Evolutionary conservation across 176 grass and related monocot genomes (phyloP).

Genomic region (Hsuehochloa calcarea): DNA sequence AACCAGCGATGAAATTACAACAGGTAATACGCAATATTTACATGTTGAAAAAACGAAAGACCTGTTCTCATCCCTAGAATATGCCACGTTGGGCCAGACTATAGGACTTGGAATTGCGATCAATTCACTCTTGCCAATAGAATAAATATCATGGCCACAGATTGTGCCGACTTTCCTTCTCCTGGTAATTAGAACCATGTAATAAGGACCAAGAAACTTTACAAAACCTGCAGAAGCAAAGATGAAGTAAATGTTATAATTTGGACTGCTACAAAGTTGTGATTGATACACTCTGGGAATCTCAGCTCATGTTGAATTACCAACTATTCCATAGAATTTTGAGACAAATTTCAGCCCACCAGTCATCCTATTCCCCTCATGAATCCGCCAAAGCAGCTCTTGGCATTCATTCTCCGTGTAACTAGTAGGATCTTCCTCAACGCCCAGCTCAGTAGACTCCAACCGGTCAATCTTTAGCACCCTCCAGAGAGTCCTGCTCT

Average conservation of each 20-base stretch:
- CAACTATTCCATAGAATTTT: constrained; percentile 94
- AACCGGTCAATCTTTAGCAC: constrained; percentile 78
- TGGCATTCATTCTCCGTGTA: constrained; percentile 68
- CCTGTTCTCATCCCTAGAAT: constrained; percentile 99
- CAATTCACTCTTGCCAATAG: constrained; percentile 75
- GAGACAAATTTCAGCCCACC: constrained; percentile 89
- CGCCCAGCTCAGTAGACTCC: constrained; percentile 59
- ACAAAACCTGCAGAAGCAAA: constrained; percentile 73
- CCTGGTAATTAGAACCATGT: constrained; percentile 94
- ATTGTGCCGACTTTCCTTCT: constrained; percentile 92
- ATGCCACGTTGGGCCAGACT: constrained; percentile 75
- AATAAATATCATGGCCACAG: constrained; percentile 80
- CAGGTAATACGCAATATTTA: constrained; percentile 62
- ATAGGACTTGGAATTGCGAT: constrained; percentile 77
- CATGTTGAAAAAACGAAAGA: constrained; percentile 76
- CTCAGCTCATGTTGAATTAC: constrained; percentile 44
- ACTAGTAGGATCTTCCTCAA: constrained; percentile 77
- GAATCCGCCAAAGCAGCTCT: constrained; percentile 70
- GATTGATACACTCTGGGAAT: constrained; percentile 4
- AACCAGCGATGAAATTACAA: constrained; percentile 57
- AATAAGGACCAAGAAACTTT: constrained; percentile 94
- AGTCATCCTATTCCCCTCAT: constrained; percentile 77
- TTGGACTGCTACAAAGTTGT: constrained; percentile 11
- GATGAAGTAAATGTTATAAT: constrained; percentile 28
- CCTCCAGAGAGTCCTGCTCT: constrained; percentile 67